Evolutionary conservation across 2,329 filamentous ascomycete species (phyloP).

Genomic region (Hortaea sp.): DNA sequence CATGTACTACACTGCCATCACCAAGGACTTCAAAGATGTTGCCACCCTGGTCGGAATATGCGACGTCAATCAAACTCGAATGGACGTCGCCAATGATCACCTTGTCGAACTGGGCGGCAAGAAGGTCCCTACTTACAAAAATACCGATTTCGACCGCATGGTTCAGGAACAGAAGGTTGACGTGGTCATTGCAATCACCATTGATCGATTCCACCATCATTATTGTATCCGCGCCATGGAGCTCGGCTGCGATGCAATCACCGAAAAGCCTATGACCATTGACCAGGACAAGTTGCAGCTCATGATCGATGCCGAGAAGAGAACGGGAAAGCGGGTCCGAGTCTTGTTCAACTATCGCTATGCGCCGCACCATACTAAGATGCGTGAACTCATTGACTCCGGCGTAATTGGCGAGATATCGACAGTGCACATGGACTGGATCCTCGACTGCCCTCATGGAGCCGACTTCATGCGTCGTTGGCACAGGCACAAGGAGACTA

Average conservation of each 20-base stretch:
- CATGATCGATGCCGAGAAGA: conserved; percentile 46
- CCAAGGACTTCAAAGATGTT: conserved; percentile 40
- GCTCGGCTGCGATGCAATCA: conserved; percentile 51
- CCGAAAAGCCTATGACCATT: conserved; percentile 57
- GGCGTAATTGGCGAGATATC: conserved; percentile 49
- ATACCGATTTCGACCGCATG: conserved; percentile 49
- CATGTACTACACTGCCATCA: conserved; percentile 53
- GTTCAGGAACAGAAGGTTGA: conserved; percentile 47
- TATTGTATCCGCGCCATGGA: conserved; percentile 53
- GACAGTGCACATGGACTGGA: conserved; percentile 17
- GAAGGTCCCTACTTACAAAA: conserved; percentile 44
- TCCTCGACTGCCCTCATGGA: no score
- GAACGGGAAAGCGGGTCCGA: conserved; percentile 40
- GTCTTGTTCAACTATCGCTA: conserved; percentile 58
- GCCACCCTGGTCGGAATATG: conserved; percentile 47
- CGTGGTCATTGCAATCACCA: conserved; percentile 53
- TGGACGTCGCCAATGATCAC: conserved; percentile 46
- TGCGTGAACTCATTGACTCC: conserved; percentile 44
- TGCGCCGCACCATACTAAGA: conserved; percentile 54
- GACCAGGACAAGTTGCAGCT: conserved; percentile 45
- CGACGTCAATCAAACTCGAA: conserved; percentile 51
- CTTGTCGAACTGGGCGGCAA: conserved; percentile 38
- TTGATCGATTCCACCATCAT: conserved; percentile 51
- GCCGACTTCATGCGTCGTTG: no score
- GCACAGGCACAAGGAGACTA: no score